phyloP scores from a whole-genome alignment of 768 basidiomycete genomes.

The Amylocystis lapponica region DNA sequence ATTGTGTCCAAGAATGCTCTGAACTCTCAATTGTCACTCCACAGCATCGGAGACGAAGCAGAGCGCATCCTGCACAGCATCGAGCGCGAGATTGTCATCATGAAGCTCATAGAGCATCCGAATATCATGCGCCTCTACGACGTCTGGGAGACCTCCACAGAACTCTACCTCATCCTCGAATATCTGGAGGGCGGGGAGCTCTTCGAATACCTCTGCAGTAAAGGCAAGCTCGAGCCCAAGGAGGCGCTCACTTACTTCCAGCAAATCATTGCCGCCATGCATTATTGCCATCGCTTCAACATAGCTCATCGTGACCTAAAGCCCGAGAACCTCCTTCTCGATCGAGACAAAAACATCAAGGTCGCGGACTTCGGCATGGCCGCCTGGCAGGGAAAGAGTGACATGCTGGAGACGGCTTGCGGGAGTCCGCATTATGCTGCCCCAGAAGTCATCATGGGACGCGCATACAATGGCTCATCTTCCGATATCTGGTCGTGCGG shows the following conservation, averaged over 20 bases:
- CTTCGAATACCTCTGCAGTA: constrained; percentile 84
- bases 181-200: constrained; percentile 94
- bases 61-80: constrained; percentile 77
- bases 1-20: constrained; percentile 78
- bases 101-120: constrained; percentile 96
- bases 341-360: constrained; percentile 81
- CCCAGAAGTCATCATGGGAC: constrained; percentile 83
- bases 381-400: constrained; percentile 70
- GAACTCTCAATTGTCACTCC: constrained; percentile 61
- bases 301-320: constrained; percentile 94
- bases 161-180: constrained; percentile 89
- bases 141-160: constrained; percentile 90
- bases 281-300: constrained; percentile 93
- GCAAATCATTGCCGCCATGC: constrained; percentile 86
- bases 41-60: constrained; percentile 63
- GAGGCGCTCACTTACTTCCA: constrained; percentile 88
- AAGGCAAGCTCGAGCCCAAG: constrained; percentile 59
- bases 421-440: constrained; percentile 95
- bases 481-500: constrained; percentile 98
- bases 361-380: constrained; percentile 99
- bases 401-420: constrained; percentile 75
- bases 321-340: constrained; percentile 88
- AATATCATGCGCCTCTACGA: constrained; percentile 94
- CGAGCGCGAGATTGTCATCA: constrained; percentile 92
- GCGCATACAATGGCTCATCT: constrained; percentile 78